phyloP scores from a whole-genome alignment of 495 filamentous ascomycete genomes.

The Trichoderma gamsii region DNA sequence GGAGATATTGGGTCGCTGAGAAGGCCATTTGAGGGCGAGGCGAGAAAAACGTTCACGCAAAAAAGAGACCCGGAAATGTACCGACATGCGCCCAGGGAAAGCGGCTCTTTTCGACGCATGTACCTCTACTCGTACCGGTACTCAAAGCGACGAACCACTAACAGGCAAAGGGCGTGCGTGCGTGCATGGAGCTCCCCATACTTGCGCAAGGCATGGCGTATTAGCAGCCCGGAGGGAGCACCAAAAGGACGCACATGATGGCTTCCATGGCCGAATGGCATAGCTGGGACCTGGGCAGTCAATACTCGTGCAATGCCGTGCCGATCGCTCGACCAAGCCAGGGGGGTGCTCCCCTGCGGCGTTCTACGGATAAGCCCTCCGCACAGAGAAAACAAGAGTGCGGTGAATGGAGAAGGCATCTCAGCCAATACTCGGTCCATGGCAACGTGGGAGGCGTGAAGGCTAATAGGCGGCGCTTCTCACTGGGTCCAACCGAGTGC shows the following conservation, averaged over 20 bases:
- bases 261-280: background rate
- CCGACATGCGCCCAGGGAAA: constrained; percentile 4
- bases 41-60: constrained; percentile 6
- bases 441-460: background rate
- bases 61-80: constrained; percentile 5
- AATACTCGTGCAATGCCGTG: background rate
- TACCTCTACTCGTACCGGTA: background rate
- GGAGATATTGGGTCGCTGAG: constrained; percentile 8
- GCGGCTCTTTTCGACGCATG: background rate
- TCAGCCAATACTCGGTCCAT: background rate
- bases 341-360: background rate
- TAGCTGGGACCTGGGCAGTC: background rate
- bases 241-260: constrained; percentile 8
- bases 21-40: background rate
- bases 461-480: constrained; percentile 14
- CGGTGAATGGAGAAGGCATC: background rate
- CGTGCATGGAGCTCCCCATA: background rate
- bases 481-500: background rate
- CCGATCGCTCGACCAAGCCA: background rate
- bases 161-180: constrained; percentile 7
- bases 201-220: background rate
- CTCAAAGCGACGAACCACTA: background rate
- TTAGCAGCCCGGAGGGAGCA: background rate
- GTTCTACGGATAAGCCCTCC: background rate
- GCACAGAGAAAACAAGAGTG: background rate